Evolutionary conservation across 768 basidiomycete genomes (phyloP), one percentile per base, ranked within the genome.

Genomic region (Mycena maculata): DNA sequence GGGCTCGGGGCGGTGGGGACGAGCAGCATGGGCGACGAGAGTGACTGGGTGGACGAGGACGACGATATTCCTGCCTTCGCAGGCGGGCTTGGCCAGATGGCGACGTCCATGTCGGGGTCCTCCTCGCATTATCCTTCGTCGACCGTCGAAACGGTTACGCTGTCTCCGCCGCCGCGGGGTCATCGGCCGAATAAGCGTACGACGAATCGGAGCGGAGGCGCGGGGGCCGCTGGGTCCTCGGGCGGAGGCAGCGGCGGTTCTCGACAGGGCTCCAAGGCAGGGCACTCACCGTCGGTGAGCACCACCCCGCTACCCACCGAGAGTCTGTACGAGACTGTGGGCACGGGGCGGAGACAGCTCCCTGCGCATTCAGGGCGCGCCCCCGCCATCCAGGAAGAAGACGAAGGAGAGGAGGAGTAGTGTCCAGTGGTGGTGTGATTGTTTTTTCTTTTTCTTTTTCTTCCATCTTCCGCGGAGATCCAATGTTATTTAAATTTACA

Each of bases 21-120:
- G 2, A 38, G 86, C 45, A 86, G 72, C 71, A 76, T 85, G 55
- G 91, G 91, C 10, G 94, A 94, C 72, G 93, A 95, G 71, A 90
- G 90, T 49, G 93, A 94, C 69, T 95, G 93, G 93, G 90, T 93
- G 16, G 94, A 95, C 72, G 92, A 94, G 71, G 93, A 95, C 44
- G 93, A 94, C 9, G 92, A 94, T 71, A 78, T 88, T 10, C 85
- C 84, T 3, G 82, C 87, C 27, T 94, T 93, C 79, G 90, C 88
- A 16, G 93, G 92, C 50, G 93, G 93, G 7, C 76, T 95, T 31
- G 93, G 93, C 0, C 93, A 95, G 77, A 78, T 85, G 79, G 72
- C 79, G 11, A 74, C 78, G 18, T 69, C 69, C 15, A 47, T 64
- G 31, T 49, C 67, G 18, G 65, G 65, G 8, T 58, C 64, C 30